A percentile compares a stretch with the other conserved stretches of the same genome.
Conservation (phyloP, 768 basidiomycete genomes). For the Phanerochaete carnosa region DNA sequence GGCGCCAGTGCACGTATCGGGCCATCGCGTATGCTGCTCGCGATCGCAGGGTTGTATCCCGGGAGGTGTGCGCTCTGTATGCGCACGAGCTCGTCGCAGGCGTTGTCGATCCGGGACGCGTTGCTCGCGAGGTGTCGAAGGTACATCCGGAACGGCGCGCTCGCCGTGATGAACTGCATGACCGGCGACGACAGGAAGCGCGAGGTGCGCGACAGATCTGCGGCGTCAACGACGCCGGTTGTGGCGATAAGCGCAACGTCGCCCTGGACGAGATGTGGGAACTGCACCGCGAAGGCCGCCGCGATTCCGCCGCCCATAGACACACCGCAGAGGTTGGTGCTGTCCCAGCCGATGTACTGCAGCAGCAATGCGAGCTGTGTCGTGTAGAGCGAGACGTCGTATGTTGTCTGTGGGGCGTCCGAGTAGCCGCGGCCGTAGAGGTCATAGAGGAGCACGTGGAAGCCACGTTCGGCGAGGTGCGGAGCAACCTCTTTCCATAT, state of each 20-base stretch:
- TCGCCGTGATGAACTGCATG: constrained; percentile 64
- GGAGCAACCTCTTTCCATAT: constrained; percentile 78
- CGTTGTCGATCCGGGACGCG: constrained; percentile 21
- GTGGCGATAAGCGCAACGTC: constrained; percentile 66
- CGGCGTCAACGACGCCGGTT: constrained; percentile 67
- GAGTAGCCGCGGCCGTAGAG: constrained; percentile 83
- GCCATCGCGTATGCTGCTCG: constrained; percentile 70
- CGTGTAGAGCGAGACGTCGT: constrained; percentile 62
- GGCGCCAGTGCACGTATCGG: constrained; percentile 61
- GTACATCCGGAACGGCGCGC: constrained; percentile 50
- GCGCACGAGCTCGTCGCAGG: constrained; percentile 54
- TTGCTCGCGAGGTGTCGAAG: constrained; percentile 30
- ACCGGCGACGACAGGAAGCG: constrained; percentile 78
- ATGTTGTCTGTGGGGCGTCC: constrained; percentile 69
- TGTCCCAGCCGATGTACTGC: constrained; percentile 73
- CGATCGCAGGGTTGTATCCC: constrained; percentile 73
- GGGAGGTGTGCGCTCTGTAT: constrained; percentile 74
- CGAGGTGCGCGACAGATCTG: constrained; percentile 67
- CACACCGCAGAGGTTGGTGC: constrained; percentile 61
- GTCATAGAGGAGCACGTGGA: constrained; percentile 77
- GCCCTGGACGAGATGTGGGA: constrained; percentile 67
- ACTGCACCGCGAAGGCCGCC: constrained; percentile 64
- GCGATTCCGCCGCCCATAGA: constrained; percentile 84
- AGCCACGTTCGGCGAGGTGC: constrained; percentile 55
- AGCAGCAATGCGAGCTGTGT: constrained; percentile 81